Percentiles rank a stretch among this genome's conserved stretches.
phyloP scores from a whole-genome alignment of 345 rosid genomes.

The Ceriops tagal region DNA sequence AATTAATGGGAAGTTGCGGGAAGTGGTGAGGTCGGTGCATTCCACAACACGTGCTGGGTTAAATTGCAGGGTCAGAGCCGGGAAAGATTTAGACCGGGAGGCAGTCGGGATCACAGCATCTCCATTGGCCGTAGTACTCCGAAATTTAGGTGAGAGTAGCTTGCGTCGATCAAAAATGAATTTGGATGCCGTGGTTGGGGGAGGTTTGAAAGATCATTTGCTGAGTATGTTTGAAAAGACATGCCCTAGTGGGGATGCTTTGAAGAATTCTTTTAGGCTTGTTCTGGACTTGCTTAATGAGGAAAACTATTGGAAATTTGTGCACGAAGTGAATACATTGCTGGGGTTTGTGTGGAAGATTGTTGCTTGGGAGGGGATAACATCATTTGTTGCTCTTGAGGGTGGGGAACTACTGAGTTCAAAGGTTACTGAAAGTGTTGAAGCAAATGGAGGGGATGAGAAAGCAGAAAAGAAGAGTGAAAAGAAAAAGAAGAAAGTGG shows the following conservation, averaged over 20 bases:
- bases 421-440: conserved; percentile 29
- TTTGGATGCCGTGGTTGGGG: conserved; percentile 36
- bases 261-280: conserved; percentile 30
- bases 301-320: conserved; percentile 45
- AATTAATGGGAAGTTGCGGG: conserved; percentile 60
- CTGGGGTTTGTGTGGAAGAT: conserved; percentile 55
- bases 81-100: conserved; percentile 26
- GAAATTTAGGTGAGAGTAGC: conserved; percentile 52
- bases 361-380: conserved; percentile 73
- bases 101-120: conserved; percentile 31
- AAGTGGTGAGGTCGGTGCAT: conserved; percentile 52
- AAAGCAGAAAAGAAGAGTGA: conserved; percentile 51
- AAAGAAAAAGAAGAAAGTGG: conserved; percentile 57
- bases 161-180: conserved; percentile 41
- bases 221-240: conserved; percentile 28
- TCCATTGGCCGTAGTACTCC: conserved; percentile 40
- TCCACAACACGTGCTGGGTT: conserved; percentile 42
- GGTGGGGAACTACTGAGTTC: conserved; percentile 44
- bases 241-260: conserved; percentile 19
- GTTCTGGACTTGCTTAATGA: conserved; percentile 32
- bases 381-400: conserved; percentile 58
- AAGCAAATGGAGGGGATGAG: conserved; percentile 35
- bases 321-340: conserved; percentile 43
- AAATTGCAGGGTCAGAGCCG: conserved; percentile 43
- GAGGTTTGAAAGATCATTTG: conserved; percentile 33